Base-by-base conservation (phyloP, 768 basidiomycete species). In the Dioszegia aurantiaca region DNA sequence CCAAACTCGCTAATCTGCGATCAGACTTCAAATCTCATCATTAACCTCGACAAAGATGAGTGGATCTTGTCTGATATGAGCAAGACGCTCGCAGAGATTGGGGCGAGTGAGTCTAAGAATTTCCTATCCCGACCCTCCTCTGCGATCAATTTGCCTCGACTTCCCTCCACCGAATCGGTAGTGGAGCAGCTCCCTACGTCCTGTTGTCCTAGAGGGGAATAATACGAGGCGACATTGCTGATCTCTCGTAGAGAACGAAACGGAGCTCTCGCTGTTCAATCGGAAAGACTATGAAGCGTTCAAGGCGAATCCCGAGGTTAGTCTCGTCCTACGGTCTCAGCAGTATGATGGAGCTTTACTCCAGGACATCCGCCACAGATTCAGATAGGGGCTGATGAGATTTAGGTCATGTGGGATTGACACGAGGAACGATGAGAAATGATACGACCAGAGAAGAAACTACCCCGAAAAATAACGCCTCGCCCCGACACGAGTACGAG, bases 1-100 rank as follows among this genome's bases (percentile, higher is more conserved):
- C 17, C 36, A 9, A 37, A 9, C 36, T 37, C 10, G 40, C 39
- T 33, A 16, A 17, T 31, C 33, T 14, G 14, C 33, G 26, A n/a
- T n/a, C 59, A 97, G 94, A 94, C 93, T 1, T 88, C 88, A 30
- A 98, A 99, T 78, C 81, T 99, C 27, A 97, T 99, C 77, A 97
- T 99, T 73, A 99, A 99, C 77, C 82, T 98, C 57, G 91, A 95
- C 70, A 84, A 93, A 69, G 94, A 98, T 58, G 77, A 79, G 58
- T 94, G 91, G 89, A 89, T 97, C 61, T 77, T 92, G 16, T 78
- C 83, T 45, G 85, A 90, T 62, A 86, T 86, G 39, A 72, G 73
- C 8, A 83, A 82, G 68, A 80, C 79, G 0, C 81, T 99, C n/a
- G 83, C 80, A 1, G 83, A 85, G 3, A 77, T 83, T 33, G 90